Base-by-base conservation (phyloP, 164 flowering plant species). In the Nelumbo lutea region DNA sequence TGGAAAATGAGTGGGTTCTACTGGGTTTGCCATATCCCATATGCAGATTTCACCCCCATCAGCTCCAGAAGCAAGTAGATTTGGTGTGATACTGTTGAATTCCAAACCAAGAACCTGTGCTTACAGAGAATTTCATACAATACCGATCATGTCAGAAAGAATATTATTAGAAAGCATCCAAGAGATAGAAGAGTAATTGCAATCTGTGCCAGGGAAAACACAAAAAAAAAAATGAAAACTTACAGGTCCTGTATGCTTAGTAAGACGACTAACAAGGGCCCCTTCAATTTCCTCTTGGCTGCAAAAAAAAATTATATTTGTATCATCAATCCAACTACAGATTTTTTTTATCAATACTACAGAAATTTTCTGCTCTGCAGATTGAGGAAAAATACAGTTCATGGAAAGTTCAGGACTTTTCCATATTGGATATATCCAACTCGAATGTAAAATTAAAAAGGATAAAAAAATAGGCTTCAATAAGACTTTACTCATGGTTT, bases 31-130 rank as follows among this genome's bases (percentile, higher is more conserved):
- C 69, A 96, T 72, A 86, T 96, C 98, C 99, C 99, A 96, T n/a
- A 96, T 91, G 80, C 88, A 87, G 64, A 96, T 84, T 73, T 96
- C 98, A 69, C 99, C 99, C 75, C 87, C 97, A 70, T 89, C 97
- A 63, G 99, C 95, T 48, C 99, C 99, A 74, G 98, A 91, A 50
- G 98, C 99, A 68, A 96, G 95, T 41, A 81, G 73, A 69, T 93
- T 84, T 72, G 99, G 91, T 10, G 91, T 42, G 64, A 80, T 69
- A 50, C 68, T 46, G 83, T 88, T 91, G 67, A 93, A 96, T 65
- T 91, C 99, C 77, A 96, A 77, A 77, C 99, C 99, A 62, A 90
- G 98, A 63, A 96, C 97, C 98, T 95, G 80, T 57, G 39, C 41
- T 44, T 3, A 57, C 13, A 38, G 65, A 60, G 13, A 53, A 55